Conservation (phyloP, 1,284 basidiomycete genomes). For the Phellopilus nigrolimitatus region DNA sequence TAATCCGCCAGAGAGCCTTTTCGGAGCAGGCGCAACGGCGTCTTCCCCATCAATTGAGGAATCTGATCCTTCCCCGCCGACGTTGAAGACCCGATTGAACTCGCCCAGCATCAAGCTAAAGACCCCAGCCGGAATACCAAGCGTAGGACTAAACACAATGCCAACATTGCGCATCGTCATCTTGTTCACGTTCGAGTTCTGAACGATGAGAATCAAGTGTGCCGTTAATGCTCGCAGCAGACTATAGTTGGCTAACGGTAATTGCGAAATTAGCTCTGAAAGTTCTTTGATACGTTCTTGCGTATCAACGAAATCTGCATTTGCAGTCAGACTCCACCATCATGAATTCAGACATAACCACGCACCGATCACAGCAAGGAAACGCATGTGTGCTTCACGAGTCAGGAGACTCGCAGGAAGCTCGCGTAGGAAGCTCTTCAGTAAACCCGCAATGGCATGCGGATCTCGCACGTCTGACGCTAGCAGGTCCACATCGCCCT, state of each 20-base stretch:
- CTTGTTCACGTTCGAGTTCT: slow-evolving; percentile 88
- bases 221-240: slow-evolving; percentile 89
- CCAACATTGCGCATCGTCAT: slow-evolving; percentile 99
- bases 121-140: slow-evolving; percentile 92
- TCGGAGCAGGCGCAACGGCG: slow-evolving; percentile 33
- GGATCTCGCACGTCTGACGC: slow-evolving; percentile 92
- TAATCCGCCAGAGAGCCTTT: slow-evolving; percentile 27
- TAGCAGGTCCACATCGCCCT: slow-evolving; percentile 88
- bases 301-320: slow-evolving; percentile 78
- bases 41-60: slow-evolving; percentile 34
- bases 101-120: slow-evolving; percentile 91
- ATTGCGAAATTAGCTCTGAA: slow-evolving; percentile 76
- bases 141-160: slow-evolving; percentile 94
- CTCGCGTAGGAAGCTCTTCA: slow-evolving; percentile 89
- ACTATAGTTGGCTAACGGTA: slow-evolving; percentile 92
- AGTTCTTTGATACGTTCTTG: slow-evolving; percentile 87
- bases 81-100: slow-evolving; percentile 86
- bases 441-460: slow-evolving; percentile 88
- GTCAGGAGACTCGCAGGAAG: slow-evolving; percentile 88
- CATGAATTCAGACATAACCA: slow-evolving; percentile 23
- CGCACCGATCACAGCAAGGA: slow-evolving; percentile 88
- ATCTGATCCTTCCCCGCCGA: slow-evolving; percentile 45
- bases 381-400: slow-evolving; percentile 82
- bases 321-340: slow-evolving; percentile 12
- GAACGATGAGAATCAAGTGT: slow-evolving; percentile 94